These are phyloP conservation scores for Helichrysum umbraculigerum DNA, from an alignment of 129 eudicot species.

Conservation along the genomic window DNA sequence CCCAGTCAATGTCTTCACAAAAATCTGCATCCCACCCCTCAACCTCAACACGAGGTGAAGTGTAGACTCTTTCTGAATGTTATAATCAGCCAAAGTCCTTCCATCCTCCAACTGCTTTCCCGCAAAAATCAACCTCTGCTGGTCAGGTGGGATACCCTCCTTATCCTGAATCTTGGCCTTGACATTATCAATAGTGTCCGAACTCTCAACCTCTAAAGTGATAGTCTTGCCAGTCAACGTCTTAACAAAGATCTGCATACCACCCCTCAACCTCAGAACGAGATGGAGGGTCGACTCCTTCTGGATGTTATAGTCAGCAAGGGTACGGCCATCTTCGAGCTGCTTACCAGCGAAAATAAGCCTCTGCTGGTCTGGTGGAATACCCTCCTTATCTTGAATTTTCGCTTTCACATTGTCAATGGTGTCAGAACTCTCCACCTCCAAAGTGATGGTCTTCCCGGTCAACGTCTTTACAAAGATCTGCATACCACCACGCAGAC, in stretches of 20 bases:
- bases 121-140: neutral
- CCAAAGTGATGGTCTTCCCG: constrained; percentile 20
- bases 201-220: neutral
- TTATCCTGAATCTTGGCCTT: constrained; percentile 3
- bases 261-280: neutral
- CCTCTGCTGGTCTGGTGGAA: constrained; percentile 25
- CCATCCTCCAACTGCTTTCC: constrained; percentile 14
- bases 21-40: constrained; percentile 10
- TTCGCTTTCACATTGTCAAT: constrained; percentile 11
- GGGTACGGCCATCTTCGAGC: constrained; percentile 8
- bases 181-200: neutral
- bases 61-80: constrained; percentile 7
- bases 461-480: constrained; percentile 33
- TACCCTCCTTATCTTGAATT: constrained; percentile 14
- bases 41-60: constrained; percentile 3
- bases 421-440: constrained; percentile 7
- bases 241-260: constrained; percentile 10
- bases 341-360: constrained; percentile 13
- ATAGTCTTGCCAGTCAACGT: constrained; percentile 8
- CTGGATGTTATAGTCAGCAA: constrained; percentile 15
- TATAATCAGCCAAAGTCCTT: neutral
- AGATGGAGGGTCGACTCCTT: constrained; percentile 8
- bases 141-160: constrained; percentile 4
- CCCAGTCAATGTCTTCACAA: constrained; percentile 10
- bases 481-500: constrained; percentile 44